Evolutionary conservation across 2,329 filamentous ascomycete genomes (phyloP), one percentile per base, ranked within the genome.

Genomic region (Zasmidium cellare): DNA sequence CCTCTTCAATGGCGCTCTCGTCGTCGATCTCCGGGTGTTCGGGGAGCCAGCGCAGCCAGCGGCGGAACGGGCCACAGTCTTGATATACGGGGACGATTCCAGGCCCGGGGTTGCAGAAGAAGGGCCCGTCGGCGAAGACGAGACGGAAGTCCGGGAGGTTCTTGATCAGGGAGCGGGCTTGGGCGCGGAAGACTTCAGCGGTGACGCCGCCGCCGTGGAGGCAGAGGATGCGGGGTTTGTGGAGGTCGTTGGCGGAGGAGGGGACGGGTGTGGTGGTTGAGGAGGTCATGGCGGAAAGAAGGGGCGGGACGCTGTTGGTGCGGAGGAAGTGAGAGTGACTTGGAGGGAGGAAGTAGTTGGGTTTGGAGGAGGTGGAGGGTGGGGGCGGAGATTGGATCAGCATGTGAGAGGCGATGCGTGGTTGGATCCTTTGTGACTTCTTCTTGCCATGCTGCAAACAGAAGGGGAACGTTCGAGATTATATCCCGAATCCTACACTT

Each of bases 151-250:
- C 74, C 6, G 80, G 50, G 72, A 91, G 81, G 54, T 76, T 69
- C 48, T 71, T 69, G 53, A 78, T 75, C 6, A 85, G 72, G 3
- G 77, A 77, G 61, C 89, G 88, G 65, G 85, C 84, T 75, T 92
- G 89, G 11, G 82, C 72, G 60, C 81, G 77, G 77, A 92, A 92
- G 71, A 91, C 84, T 44, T 79, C 70, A n/a, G 82, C 86, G 68
- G 88, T 91, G 63, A 87, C 85, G 60, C 89, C 89, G 67, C 89
- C 89, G 70, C 89, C 89, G 73, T 92, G 89, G n/a, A 92, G 84
- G 74, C 88, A 92, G 65, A 92, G 86, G 65, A 92, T 85, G 58
- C 89, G 86, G 2, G 88, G 88, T 44, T 64, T 57, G 46, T 64
- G 55, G 55, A 68, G 67, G 53, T 58, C 61, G 12, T 63, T 52